Conservation (phyloP, 176 grass and related monocot species). For the Cenchrus purpureus region DNA sequence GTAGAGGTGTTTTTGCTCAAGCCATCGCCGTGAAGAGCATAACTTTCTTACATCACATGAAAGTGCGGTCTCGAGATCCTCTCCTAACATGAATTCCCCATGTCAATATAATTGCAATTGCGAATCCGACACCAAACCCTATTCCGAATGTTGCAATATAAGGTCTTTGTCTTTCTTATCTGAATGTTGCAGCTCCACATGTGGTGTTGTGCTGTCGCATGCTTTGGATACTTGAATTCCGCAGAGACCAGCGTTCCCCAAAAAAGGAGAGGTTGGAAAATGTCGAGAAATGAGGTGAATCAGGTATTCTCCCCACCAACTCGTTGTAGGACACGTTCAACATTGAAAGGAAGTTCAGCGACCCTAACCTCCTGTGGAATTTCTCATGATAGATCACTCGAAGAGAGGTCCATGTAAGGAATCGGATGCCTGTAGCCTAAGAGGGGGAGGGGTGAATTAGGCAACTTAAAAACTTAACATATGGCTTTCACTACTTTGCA, state of each 20-base stretch:
- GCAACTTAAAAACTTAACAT: no score
- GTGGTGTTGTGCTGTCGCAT: background rate
- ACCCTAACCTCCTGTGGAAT: background rate
- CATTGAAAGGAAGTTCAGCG: background rate
- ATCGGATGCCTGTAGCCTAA: no score
- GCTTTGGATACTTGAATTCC: background rate
- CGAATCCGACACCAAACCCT: background rate
- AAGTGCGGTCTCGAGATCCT: background rate
- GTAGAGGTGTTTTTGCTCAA: no score
- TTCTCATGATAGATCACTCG: background rate
- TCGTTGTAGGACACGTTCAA: background rate
- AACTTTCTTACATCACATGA: background rate
- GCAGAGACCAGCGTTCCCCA: background rate
- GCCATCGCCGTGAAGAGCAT: background rate
- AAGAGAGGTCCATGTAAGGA: background rate
- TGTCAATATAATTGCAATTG: background rate
- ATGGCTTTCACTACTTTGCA: no score
- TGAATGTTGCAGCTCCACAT: background rate
- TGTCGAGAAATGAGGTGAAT: background rate
- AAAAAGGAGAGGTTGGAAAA: background rate
- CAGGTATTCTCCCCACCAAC: background rate
- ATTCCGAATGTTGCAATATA: background rate
- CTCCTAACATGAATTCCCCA: background rate
- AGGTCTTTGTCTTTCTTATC: background rate
- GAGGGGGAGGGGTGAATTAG: no score